Evolutionary conservation across 129 eudicot species (phyloP), one percentile per base, ranked within the genome.

Genomic region (Artemisia argyi): DNA sequence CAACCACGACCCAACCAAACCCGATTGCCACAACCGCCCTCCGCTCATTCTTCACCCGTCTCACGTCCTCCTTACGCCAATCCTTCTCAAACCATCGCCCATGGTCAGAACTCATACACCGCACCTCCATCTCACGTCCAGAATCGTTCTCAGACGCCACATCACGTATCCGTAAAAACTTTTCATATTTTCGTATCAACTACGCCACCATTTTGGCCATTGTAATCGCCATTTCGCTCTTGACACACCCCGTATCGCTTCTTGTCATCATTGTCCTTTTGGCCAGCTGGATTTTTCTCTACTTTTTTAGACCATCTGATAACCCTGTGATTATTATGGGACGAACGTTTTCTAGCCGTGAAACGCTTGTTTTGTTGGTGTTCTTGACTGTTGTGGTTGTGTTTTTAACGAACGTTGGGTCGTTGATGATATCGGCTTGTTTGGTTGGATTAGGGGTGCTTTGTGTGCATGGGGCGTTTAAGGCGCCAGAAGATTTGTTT

Each of bases 61-160:
- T 88, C 78, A 50, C 81, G 53, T 65, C 92, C 80, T 81, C 96
- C 69, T 46, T 91, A 78, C 88, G 88, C 50, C 90, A 78, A 61
- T 83, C 87, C 72, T 61, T 91, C 76, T 59, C 96, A 67, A 90
- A 88, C 55, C 85, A 91, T 89, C 97, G 96, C 51, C 97, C 97
- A 44, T 91, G 95, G 95, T 68, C 26, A 15, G 96, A 91, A 46
- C 97, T 91, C 78, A 64, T 84, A 76, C 90, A 88, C 66, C 95
- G 92, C 58, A 30, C 96, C 79, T 63, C 96, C 76, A 59, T 91
- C 76, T 26, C 92, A 19, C 97, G 95, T 2, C 97, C 97, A 18
- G 90, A 84, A 51, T 74, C 85, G 58, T 68, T 88, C 78, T 51
- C 97, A 68, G 92, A 91, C 2, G 90, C 97, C 81, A 79, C 84